Percentiles rank a stretch among this genome's conserved stretches.
Evolutionary conservation across 352 stramenopile species (phyloP).

Genomic region (Phytophthora citricola): DNA sequence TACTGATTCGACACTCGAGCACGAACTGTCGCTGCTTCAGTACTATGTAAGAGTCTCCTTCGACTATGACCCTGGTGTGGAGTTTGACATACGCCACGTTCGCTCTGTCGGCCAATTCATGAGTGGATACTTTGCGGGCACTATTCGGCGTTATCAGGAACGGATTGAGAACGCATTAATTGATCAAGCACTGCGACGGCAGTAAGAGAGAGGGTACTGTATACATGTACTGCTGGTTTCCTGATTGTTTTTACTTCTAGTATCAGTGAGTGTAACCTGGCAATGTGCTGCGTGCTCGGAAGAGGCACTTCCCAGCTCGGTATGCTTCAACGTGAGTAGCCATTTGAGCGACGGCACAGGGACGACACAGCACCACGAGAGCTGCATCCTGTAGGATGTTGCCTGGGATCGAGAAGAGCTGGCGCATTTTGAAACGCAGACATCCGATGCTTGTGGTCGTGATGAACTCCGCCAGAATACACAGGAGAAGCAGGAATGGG

Average conservation of each 20-base stretch:
- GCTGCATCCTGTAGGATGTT: conserved; percentile 39
- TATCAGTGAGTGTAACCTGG: conserved; percentile 30
- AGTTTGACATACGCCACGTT: too few relatives aligned
- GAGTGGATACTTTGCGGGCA: too few relatives aligned
- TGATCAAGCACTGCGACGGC: too few relatives aligned
- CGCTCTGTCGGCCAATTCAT: too few relatives aligned
- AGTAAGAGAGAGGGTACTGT: too few relatives aligned
- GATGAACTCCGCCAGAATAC: conserved; percentile 17
- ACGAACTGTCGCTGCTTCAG: too few relatives aligned
- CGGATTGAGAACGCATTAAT: too few relatives aligned
- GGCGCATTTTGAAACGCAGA: conserved; percentile 52
- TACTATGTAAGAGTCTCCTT: too few relatives aligned
- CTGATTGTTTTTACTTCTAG: too few relatives aligned
- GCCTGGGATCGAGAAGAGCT: conserved; percentile 57
- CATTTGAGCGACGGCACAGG: conserved; percentile 60
- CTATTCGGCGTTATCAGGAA: too few relatives aligned
- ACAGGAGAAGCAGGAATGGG: conserved; percentile 11
- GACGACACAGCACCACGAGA: conserved; percentile 47
- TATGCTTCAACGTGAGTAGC: conserved; percentile 58
- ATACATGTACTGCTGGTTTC: neutral
- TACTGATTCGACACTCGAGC: too few relatives aligned
- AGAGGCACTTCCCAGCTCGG: conserved; percentile 39
- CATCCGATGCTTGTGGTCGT: conserved; percentile 18
- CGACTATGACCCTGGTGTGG: too few relatives aligned
- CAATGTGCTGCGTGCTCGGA: conserved; percentile 45